phyloP scores from a whole-genome alignment of 2,329 filamentous ascomycete genomes.

The Aspergillus sp. region DNA sequence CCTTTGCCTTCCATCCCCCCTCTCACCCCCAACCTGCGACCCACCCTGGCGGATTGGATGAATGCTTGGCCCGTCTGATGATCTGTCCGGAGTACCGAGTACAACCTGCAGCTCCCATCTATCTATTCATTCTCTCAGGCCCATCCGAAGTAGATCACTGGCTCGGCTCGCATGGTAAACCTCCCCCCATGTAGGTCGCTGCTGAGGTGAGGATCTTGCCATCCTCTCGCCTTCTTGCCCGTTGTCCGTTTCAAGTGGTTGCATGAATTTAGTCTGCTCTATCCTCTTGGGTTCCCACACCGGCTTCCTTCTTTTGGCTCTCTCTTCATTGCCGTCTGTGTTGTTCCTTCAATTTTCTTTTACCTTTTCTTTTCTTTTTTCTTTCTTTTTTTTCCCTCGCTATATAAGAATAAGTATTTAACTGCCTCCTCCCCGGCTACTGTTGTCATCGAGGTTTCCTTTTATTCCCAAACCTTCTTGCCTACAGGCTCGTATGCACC shows the following conservation, averaged over 20 bases:
- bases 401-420: neutral
- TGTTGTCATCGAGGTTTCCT: too few species aligned
- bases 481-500: too few species aligned
- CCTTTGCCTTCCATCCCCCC: too few species aligned
- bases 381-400: neutral
- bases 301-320: neutral
- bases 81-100: neutral
- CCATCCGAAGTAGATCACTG: neutral
- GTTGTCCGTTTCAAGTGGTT: neutral
- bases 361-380: too few species aligned
- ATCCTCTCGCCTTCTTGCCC: neutral
- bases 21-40: neutral
- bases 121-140: neutral
- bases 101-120: neutral
- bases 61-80: constrained; percentile 1
- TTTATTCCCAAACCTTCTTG: too few species aligned
- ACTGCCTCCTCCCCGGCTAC: too few species aligned
- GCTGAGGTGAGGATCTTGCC: neutral
- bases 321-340: neutral
- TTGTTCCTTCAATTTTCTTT: neutral
- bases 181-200: neutral
- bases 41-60: neutral
- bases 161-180: neutral
- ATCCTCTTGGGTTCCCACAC: neutral
- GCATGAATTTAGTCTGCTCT: neutral